phyloP scores from a whole-genome alignment of 306 rosid species.

The Lupinus albus region DNA sequence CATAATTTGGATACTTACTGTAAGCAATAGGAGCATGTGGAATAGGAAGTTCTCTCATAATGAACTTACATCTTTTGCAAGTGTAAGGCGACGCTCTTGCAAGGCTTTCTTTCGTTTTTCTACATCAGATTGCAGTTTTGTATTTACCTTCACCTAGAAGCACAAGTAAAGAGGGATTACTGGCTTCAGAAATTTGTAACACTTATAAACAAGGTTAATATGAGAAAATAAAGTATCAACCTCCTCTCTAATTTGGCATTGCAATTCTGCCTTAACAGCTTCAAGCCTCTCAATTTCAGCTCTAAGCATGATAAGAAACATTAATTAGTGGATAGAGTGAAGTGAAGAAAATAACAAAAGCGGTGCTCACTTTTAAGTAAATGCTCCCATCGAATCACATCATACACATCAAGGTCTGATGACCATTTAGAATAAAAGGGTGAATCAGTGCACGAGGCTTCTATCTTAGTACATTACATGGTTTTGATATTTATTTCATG shows the following conservation, averaged over 20 bases:
- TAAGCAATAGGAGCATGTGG: slow-evolving; percentile 26
- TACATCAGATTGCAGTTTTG: slow-evolving; percentile 52
- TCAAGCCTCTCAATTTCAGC: slow-evolving; percentile 64
- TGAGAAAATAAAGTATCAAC: slow-evolving; percentile 47
- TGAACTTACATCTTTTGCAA: slow-evolving; percentile 75
- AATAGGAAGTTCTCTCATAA: slow-evolving; percentile 29
- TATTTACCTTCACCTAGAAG: slow-evolving; percentile 66
- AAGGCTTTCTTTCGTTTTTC: slow-evolving; percentile 60
- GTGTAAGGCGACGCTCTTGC: slow-evolving; percentile 71
- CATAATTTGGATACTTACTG: slow-evolving; percentile 27
- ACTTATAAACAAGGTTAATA: slow-evolving; percentile 12
- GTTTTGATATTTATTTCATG: slow-evolving; percentile 13
- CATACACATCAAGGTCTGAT: slow-evolving; percentile 15
- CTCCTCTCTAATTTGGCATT: slow-evolving; percentile 59
- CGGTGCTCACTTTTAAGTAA: neutral
- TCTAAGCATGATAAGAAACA: slow-evolving; percentile 47
- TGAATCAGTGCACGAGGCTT: too few relatives aligned
- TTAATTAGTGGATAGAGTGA: slow-evolving; percentile 36
- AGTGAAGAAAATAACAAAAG: slow-evolving; percentile 7
- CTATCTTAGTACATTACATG: neutral
- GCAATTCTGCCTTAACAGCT: slow-evolving; percentile 57
- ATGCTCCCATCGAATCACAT: slow-evolving; percentile 22
- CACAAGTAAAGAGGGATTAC: slow-evolving; percentile 26
- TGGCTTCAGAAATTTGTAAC: slow-evolving; percentile 35
- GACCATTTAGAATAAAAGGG: slow-evolving; percentile 23